Conservation (phyloP, 768 basidiomycete genomes). For the Cystobasidiopsis lactophilus region DNA sequence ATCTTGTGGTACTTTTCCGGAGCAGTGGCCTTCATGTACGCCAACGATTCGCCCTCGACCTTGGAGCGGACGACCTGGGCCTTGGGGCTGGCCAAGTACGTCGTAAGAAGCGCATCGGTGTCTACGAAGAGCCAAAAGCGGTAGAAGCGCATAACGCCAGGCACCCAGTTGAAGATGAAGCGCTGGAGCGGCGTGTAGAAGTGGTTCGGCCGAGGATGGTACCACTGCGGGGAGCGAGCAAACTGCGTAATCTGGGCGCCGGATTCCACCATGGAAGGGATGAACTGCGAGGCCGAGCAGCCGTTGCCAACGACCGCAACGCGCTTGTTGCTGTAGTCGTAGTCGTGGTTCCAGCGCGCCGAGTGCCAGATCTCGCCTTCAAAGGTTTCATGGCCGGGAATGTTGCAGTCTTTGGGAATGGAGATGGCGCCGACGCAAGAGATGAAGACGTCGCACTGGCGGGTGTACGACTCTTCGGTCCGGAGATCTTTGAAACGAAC, state of each 20-base stretch:
- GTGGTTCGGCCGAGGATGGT: not conserved
- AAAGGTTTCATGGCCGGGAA: too few relatives aligned
- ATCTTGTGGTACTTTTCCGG: constrained; percentile 26
- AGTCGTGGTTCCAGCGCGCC: constrained; percentile 33
- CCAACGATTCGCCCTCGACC: constrained; percentile 1
- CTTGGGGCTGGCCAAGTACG: not conserved
- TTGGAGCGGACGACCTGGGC: not conserved
- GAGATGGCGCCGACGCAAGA: constrained; percentile 1
- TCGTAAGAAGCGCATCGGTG: constrained; percentile 7
- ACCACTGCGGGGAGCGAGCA: constrained; percentile 2
- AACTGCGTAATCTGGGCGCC: constrained; percentile 1
- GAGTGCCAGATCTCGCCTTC: constrained; percentile 40
- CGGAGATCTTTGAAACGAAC: too few relatives aligned
- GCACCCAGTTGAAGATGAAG: constrained; percentile 12
- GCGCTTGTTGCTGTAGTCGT: constrained; percentile 19
- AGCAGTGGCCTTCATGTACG: not conserved
- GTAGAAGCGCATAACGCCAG: constrained; percentile 8
- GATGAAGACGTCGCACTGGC: constrained; percentile 1
- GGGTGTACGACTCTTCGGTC: not conserved
- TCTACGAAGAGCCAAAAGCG: constrained; percentile 13
- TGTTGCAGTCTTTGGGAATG: constrained; percentile 2
- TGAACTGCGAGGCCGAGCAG: constrained; percentile 14
- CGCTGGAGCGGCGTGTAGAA: not conserved
- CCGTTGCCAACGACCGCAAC: constrained; percentile 21
- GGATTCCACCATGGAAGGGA: not conserved